Evolutionary conservation across 495 filamentous ascomycete species (phyloP).

Genomic region (Cercophora sp.): DNA sequence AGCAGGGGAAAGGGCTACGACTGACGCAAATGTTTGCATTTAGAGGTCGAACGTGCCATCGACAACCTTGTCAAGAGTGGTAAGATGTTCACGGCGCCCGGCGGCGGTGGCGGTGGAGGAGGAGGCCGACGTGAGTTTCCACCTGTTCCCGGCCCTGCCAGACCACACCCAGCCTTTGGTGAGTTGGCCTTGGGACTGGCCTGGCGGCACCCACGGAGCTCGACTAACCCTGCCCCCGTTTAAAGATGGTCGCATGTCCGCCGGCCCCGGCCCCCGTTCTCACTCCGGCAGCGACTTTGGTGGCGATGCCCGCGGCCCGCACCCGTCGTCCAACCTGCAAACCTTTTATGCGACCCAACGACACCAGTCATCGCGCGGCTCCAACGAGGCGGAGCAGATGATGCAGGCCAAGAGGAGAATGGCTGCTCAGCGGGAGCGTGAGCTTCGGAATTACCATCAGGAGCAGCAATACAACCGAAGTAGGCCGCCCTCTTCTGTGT

Average conservation of each 20-base stretch:
- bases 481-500: slow-evolving; percentile 66
- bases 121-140: slow-evolving; percentile 78
- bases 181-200: slow-evolving; percentile 28
- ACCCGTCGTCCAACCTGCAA: slow-evolving; percentile 77
- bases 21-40: slow-evolving; percentile 17
- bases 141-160: slow-evolving; percentile 58
- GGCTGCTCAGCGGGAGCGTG: slow-evolving; percentile 97
- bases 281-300: slow-evolving; percentile 88
- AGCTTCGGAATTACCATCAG: slow-evolving; percentile 99
- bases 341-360: slow-evolving; percentile 93
- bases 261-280: slow-evolving; percentile 54
- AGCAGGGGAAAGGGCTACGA: background rate
- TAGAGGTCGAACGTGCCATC: slow-evolving; percentile 93
- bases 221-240: slow-evolving; percentile 22
- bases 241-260: slow-evolving; percentile 41
- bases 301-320: slow-evolving; percentile 59
- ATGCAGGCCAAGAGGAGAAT: slow-evolving; percentile 98
- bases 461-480: slow-evolving; percentile 99
- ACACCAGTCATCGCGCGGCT: slow-evolving; percentile 75
- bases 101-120: too few relatives aligned
- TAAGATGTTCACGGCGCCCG: slow-evolving; percentile 73
- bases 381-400: slow-evolving; percentile 95
- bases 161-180: slow-evolving; percentile 56
- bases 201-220: slow-evolving; percentile 15
- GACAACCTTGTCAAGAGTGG: slow-evolving; percentile 96